phyloP scores from a whole-genome alignment of 192 early-diverging fungal species.

The Piromyces sp. region DNA sequence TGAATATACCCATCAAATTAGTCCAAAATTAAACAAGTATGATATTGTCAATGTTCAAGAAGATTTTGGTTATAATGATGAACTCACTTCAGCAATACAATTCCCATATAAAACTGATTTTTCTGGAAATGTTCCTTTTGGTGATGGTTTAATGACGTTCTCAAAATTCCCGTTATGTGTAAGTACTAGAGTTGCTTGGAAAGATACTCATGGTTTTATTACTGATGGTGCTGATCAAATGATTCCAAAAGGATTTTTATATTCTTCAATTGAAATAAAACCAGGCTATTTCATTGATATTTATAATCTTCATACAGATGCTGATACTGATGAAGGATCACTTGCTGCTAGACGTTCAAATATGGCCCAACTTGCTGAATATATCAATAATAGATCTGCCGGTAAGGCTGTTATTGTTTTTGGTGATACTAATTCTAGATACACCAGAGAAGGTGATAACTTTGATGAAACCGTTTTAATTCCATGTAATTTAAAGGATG shows the following conservation, averaged over 20 bases:
- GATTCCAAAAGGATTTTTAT: conserved; percentile 9
- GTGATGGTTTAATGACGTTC: conserved; percentile 6
- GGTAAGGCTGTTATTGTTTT: conserved; percentile 8
- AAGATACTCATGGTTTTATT: not conserved
- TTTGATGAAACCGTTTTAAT: not conserved
- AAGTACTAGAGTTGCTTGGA: conserved; percentile 4
- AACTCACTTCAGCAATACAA: too few species aligned
- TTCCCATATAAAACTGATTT: conserved; percentile 5
- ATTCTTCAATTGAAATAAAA: conserved; percentile 1
- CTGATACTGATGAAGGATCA: conserved; percentile 1
- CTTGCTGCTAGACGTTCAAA: conserved; percentile 2
- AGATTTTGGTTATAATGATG: too few species aligned
- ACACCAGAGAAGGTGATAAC: conserved; percentile 6
- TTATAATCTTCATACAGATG: conserved; percentile 11
- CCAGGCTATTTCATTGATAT: conserved; percentile 1
- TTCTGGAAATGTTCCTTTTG: conserved; percentile 4
- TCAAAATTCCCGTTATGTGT: conserved; percentile 1
- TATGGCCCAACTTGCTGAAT: not conserved
- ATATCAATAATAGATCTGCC: conserved; percentile 1
- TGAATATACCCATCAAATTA: too few species aligned
- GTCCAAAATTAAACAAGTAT: too few species aligned
- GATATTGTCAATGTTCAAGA: too few species aligned
- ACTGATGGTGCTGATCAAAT: conserved; percentile 4
- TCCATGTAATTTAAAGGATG: conserved; percentile 4
- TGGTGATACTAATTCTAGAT: conserved; percentile 10